A percentile compares a stretch with the other conserved stretches of the same genome.
phyloP scores from a whole-genome alignment of 495 filamentous ascomycete genomes.

The Hypoxylon cercidicola region DNA sequence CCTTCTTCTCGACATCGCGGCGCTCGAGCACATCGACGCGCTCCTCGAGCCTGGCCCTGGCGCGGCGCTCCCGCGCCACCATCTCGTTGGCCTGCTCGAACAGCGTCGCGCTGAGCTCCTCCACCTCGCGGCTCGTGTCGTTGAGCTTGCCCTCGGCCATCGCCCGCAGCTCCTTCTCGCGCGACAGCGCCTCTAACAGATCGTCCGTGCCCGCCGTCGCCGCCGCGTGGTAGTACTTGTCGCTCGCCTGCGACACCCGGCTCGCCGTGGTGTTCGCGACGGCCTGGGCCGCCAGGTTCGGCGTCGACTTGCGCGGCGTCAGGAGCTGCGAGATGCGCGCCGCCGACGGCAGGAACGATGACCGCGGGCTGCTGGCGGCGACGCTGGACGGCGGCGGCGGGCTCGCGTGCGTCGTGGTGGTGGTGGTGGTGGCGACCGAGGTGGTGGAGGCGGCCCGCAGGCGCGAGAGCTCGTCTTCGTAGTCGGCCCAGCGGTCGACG shows the following conservation, averaged over 20 bases:
- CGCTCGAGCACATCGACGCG: conserved; percentile 74
- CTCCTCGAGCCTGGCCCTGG: conserved; percentile 81
- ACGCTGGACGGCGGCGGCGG: conserved; percentile 27
- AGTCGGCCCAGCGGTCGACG: conserved; percentile 86
- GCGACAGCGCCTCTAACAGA: conserved; percentile 72
- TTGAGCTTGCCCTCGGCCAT: conserved; percentile 78
- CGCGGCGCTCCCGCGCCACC: conserved; percentile 89
- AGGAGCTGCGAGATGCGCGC: conserved; percentile 74
- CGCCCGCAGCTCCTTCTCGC: conserved; percentile 75
- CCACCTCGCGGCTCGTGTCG: conserved; percentile 80
- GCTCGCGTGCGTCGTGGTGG: conserved; percentile 35
- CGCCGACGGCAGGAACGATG: conserved; percentile 55
- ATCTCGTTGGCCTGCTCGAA: conserved; percentile 98
- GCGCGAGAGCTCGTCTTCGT: conserved; percentile 86
- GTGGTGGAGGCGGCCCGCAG: conserved; percentile 60
- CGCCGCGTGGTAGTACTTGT: conserved; percentile 4
- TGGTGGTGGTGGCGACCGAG: conserved; percentile 46
- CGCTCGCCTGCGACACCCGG: too few relatives aligned
- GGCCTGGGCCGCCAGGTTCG: conserved; percentile 31
- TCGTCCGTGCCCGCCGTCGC: conserved; percentile 57
- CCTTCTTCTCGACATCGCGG: conserved; percentile 75
- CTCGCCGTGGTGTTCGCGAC: conserved; percentile 22
- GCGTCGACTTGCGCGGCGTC: conserved; percentile 64
- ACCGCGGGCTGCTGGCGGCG: conserved; percentile 45
- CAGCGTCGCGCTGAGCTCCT: conserved; percentile 85